These are phyloP conservation scores for Logfia minima DNA, from an alignment of 129 eudicot genomes.

Conservation along the genomic window DNA sequence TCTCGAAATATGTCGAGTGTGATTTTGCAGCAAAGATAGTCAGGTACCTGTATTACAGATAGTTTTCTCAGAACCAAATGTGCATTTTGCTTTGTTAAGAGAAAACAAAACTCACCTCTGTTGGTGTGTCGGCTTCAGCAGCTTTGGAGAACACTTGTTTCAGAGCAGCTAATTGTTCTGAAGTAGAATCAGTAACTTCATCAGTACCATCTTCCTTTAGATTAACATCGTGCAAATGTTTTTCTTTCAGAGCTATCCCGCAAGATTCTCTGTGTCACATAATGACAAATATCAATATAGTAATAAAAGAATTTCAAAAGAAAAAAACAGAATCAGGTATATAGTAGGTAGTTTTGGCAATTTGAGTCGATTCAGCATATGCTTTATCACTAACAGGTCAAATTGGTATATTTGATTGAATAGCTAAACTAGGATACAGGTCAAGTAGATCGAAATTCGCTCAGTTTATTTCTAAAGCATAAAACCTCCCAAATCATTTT, in stretches of 20 bases:
- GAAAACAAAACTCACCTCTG: conserved; percentile 51
- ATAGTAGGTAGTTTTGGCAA: neutral
- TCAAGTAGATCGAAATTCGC: neutral
- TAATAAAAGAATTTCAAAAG: neutral
- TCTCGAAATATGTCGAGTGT: conserved; percentile 93
- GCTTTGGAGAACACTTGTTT: conserved; percentile 58
- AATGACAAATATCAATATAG: neutral
- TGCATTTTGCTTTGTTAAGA: neutral
- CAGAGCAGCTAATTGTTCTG: conserved; percentile 54
- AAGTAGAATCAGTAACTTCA: conserved; percentile 30
- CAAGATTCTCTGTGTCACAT: conserved; percentile 63
- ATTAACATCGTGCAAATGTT: conserved; percentile 34
- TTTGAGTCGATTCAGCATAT: neutral
- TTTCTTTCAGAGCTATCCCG: conserved; percentile 64
- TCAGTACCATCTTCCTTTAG: conserved; percentile 53
- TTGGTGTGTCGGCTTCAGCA: conserved; percentile 69
- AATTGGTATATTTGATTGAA: neutral
- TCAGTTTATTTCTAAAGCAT: neutral
- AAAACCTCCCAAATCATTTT: neutral
- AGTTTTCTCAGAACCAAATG: neutral
- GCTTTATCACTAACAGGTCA: neutral
- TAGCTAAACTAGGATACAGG: neutral
- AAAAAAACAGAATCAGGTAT: neutral
- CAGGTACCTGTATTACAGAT: conserved; percentile 69
- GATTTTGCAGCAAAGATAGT: conserved; percentile 84